Conservation (phyloP, 2,329 filamentous ascomycete species). For the Boeremia exigua region DNA sequence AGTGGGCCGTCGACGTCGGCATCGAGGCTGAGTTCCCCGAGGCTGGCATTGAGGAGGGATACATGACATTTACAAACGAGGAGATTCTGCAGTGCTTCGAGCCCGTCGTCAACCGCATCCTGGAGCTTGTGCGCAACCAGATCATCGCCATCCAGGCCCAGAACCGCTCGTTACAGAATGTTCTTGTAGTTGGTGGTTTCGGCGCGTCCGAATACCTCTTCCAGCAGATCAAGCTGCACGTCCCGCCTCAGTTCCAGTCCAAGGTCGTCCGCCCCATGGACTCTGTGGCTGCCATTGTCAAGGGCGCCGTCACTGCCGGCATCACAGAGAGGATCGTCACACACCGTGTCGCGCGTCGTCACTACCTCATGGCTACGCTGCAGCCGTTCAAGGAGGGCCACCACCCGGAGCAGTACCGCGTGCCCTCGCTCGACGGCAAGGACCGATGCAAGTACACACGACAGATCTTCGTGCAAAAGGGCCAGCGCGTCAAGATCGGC, state of each 20-base stretch:
- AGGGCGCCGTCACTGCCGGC: constrained; percentile 95
- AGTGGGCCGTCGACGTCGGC: constrained; percentile 98
- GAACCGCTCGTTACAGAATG: constrained; percentile 92
- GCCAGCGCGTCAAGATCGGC: constrained; percentile 98
- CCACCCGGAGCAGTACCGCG: constrained; percentile 96
- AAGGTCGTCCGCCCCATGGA: constrained; percentile 99
- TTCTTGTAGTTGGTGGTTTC: constrained; percentile 96
- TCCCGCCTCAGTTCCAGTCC: constrained; percentile 96
- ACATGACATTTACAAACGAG: constrained; percentile 99
- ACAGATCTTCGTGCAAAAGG: constrained; percentile 98
- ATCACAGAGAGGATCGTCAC: constrained; percentile 97
- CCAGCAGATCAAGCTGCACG: constrained; percentile 98
- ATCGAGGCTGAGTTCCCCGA: constrained; percentile 98
- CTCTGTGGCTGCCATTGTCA: constrained; percentile 97
- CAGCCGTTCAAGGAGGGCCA: constrained; percentile 99
- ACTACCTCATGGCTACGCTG: constrained; percentile 98
- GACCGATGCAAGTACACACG: constrained; percentile 98
- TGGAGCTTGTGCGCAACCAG: constrained; percentile 95
- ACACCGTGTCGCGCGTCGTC: constrained; percentile 92
- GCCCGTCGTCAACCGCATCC: constrained; percentile 94
- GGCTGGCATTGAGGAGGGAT: constrained; percentile 96
- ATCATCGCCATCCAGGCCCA: constrained; percentile 99
- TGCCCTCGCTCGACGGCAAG: constrained; percentile 94
- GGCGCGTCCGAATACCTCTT: constrained; percentile 98
- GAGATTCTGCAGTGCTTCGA: constrained; percentile 99